Conservation (phyloP, 768 basidiomycete species). For the Trametes punicea region DNA sequence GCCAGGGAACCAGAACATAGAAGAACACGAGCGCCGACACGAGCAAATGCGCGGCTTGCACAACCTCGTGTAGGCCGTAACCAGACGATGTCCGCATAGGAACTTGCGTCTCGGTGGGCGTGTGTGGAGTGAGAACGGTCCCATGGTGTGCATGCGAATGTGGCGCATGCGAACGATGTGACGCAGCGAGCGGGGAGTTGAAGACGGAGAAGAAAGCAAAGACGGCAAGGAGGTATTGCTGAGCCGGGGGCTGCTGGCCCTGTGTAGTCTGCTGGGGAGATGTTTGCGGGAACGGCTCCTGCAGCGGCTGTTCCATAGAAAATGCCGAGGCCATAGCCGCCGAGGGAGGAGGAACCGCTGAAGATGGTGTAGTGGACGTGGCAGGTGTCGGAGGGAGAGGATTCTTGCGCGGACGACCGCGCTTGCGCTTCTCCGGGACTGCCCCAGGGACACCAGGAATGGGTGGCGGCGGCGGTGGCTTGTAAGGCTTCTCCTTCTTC, state of each 20-base stretch:
- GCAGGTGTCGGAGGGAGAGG: constrained; percentile 41
- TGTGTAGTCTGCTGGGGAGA: constrained; percentile 9
- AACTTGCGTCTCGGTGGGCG: constrained; percentile 22
- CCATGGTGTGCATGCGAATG: constrained; percentile 48
- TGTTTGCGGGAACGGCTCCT: constrained; percentile 17
- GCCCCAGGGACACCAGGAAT: constrained; percentile 33
- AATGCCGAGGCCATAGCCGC: constrained; percentile 19
- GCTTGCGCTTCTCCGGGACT: constrained; percentile 75
- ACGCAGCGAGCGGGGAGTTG: constrained; percentile 63
- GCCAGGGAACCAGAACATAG: constrained; percentile 50
- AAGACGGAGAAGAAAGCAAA: constrained; percentile 87
- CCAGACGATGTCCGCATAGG: constrained; percentile 19
- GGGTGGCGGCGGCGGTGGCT: constrained; percentile 31
- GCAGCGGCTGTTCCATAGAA: constrained; percentile 17
- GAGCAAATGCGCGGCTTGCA: constrained; percentile 64
- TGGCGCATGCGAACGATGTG: constrained; percentile 27
- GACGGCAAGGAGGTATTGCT: constrained; percentile 75
- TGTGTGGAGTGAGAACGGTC: constrained; percentile 45
- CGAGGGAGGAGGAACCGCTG: constrained; percentile 9
- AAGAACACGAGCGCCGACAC: constrained; percentile 63
- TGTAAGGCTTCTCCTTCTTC: constrained; percentile 43
- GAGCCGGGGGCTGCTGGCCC: constrained; percentile 25
- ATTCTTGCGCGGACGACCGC: constrained; percentile 78
- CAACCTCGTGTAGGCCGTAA: constrained; percentile 49
- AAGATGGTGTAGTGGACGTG: constrained; percentile 14